These are phyloP conservation scores for Hypoxylon cercidicola DNA, from an alignment of 495 filamentous ascomycete genomes.

Conservation along the genomic window DNA sequence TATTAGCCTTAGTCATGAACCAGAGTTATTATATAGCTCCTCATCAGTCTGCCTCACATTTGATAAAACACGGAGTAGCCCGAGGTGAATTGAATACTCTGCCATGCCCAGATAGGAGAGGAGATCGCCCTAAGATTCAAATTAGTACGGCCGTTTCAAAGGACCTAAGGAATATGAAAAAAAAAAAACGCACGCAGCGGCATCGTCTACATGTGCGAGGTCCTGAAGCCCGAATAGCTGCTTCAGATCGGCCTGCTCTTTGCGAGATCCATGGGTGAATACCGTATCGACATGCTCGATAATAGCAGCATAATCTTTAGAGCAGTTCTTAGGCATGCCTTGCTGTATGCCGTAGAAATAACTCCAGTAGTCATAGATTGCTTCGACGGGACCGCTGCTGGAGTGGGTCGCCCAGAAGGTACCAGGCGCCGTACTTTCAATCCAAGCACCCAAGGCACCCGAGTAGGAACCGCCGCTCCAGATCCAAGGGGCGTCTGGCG, in stretches of 20 bases:
- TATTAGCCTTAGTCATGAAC: constrained; percentile 2
- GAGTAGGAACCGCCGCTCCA: constrained; percentile 70
- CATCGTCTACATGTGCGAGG: constrained; percentile 65
- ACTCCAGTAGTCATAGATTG: constrained; percentile 69
- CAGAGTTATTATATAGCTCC: not conserved
- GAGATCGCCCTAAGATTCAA: constrained; percentile 55
- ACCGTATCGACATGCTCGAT: constrained; percentile 66
- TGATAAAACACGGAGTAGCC: constrained; percentile 62
- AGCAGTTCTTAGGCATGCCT: constrained; percentile 71
- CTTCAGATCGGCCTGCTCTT: constrained; percentile 61
- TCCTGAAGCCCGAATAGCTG: constrained; percentile 64
- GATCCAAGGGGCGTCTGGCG: constrained; percentile 67
- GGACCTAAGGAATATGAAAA: not conserved
- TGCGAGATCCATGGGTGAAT: constrained; percentile 50
- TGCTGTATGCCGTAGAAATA: constrained; percentile 68
- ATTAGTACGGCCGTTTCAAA: constrained; percentile 19
- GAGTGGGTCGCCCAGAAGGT: constrained; percentile 74
- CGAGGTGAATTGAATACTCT: constrained; percentile 59
- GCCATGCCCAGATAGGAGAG: constrained; percentile 69
- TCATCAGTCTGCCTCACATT: constrained; percentile 50
- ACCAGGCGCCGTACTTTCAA: constrained; percentile 62
- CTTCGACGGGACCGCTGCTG: constrained; percentile 69
- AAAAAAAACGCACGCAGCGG: constrained; percentile 57
- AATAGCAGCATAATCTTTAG: constrained; percentile 62
- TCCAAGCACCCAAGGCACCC: constrained; percentile 70